Evolutionary conservation across 768 basidiomycete genomes (phyloP), one percentile per base, ranked within the genome.

Genomic region (Tylopilus felleus): DNA sequence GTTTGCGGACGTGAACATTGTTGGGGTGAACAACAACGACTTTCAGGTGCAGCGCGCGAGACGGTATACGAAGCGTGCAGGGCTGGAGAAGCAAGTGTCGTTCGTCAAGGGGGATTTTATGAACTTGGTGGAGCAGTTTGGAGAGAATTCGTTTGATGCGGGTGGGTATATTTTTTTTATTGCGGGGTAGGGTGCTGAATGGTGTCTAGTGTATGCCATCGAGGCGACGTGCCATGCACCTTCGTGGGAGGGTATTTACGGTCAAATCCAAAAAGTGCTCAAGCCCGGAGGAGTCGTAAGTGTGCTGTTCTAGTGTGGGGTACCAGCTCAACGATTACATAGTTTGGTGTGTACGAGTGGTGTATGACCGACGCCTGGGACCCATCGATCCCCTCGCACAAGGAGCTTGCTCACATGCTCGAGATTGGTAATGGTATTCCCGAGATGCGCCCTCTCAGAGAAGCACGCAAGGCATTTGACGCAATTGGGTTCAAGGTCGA

Each of bases 341-440:
- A 95, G 90, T 97, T 97, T 71, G 96, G 95, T 66, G 90, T 98
- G 35, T 99, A 98, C 73, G 97, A 98, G 70, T 99, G 96, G 96
- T 87, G 85, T 73, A 98, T 99, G 97, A 98, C 97, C 19, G 94
- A 98, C 71, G 69, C 73, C 4, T 95, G 95, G 91, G 89, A 98
- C 72, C 81, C 90, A 36, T 80, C 88, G 43, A 88, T 79, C 67
- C 89, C 93, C 17, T 73, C 80, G 50, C 96, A 98, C 80, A 95
- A 94, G 75, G 80, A 80, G 42, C 84, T 98, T 53, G 91, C 92
- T 13, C 94, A 98, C 75, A 82, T 81, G 56, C 88, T 98, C 57
- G 95, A 98, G 70, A 76, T 97, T 52, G 96, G 97, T 21, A 93
- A 96, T 66, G 97, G 97, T 52, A 98, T 99, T 64, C 93, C 97